Percentiles rank a stretch among this genome's conserved stretches.
phyloP scores from a whole-genome alignment of 768 basidiomycete species.

The Amyloporia xantha region DNA sequence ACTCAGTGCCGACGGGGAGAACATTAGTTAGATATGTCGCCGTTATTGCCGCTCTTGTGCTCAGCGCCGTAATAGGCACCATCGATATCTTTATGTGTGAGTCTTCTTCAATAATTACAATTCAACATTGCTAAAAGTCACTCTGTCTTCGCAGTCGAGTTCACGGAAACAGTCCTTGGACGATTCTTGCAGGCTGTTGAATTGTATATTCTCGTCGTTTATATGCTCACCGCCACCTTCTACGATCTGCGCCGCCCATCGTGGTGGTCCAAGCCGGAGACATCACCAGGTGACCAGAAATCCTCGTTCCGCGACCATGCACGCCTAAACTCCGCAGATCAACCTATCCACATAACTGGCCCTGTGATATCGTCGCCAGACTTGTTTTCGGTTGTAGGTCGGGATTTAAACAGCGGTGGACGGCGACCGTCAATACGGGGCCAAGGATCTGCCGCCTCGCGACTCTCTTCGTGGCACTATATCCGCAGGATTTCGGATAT shows the following conservation, averaged over 20 bases:
- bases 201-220: slow-evolving; percentile 55
- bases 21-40: slow-evolving; percentile 41
- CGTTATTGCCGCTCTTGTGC: slow-evolving; percentile 43
- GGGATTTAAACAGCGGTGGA: not conserved
- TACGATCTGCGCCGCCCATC: slow-evolving; percentile 18
- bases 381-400: slow-evolving; percentile 1
- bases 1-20: slow-evolving; percentile 30
- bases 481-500: slow-evolving; percentile 24
- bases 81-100: slow-evolving; percentile 53
- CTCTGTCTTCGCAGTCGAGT: slow-evolving; percentile 40
- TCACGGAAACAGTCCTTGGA: slow-evolving; percentile 65
- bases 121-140: too few relatives aligned
- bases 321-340: not conserved
- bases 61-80: slow-evolving; percentile 47
- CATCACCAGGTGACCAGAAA: slow-evolving; percentile 8
- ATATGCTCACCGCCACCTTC: slow-evolving; percentile 44
- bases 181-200: slow-evolving; percentile 59
- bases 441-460: slow-evolving; percentile 4
- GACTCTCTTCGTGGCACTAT: slow-evolving; percentile 35
- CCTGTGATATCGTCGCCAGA: slow-evolving; percentile 11
- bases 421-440: not conserved
- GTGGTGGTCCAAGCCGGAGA: slow-evolving; percentile 5
- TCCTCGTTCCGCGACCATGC: slow-evolving; percentile 22
- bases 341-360: slow-evolving; percentile 5
- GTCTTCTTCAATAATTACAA: slow-evolving; percentile 21